Conservation (phyloP, 2,329 filamentous ascomycete genomes). For the Aspergillus pseudoviridinutans region DNA sequence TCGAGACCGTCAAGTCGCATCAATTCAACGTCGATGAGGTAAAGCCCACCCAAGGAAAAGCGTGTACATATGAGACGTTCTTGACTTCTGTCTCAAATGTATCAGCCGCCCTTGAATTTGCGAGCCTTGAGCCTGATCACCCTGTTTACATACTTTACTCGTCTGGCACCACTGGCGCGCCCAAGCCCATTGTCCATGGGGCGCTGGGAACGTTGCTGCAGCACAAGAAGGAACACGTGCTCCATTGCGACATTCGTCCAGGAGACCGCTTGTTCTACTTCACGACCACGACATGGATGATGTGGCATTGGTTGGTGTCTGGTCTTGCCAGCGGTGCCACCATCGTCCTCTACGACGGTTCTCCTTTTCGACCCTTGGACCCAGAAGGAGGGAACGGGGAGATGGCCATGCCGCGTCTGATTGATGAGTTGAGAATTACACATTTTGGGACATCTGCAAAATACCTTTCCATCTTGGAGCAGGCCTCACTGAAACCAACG, state of each 20-base stretch:
- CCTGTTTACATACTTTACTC: conserved; percentile 94
- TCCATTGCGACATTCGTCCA: conserved; percentile 76
- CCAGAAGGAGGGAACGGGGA: conserved; percentile 59
- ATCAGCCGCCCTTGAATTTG: conserved; percentile 56
- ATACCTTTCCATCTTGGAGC: conserved; percentile 86
- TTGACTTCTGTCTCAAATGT: conserved; percentile 39
- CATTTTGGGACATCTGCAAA: conserved; percentile 95
- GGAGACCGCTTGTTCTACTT: conserved; percentile 82
- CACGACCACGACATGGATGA: conserved; percentile 97
- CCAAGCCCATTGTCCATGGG: conserved; percentile 93
- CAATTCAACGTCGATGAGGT: conserved; percentile 34
- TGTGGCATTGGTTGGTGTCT: conserved; percentile 97
- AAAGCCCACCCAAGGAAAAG: conserved; percentile 34
- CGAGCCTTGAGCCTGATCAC: conserved; percentile 76
- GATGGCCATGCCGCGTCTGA: conserved; percentile 75
- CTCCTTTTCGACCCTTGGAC: conserved; percentile 71
- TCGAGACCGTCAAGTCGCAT: conserved; percentile 58
- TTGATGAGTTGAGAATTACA: conserved; percentile 76
- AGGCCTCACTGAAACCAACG: conserved; percentile 62
- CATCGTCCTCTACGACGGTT: conserved; percentile 86
- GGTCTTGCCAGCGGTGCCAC: conserved; percentile 79
- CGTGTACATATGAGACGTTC: conserved; percentile 43
- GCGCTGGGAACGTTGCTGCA: conserved; percentile 86
- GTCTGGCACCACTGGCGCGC: conserved; percentile 79
- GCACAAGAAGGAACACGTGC: conserved; percentile 92